Conservation (phyloP, 2,329 filamentous ascomycete species). For the Diaporthe sp. region DNA sequence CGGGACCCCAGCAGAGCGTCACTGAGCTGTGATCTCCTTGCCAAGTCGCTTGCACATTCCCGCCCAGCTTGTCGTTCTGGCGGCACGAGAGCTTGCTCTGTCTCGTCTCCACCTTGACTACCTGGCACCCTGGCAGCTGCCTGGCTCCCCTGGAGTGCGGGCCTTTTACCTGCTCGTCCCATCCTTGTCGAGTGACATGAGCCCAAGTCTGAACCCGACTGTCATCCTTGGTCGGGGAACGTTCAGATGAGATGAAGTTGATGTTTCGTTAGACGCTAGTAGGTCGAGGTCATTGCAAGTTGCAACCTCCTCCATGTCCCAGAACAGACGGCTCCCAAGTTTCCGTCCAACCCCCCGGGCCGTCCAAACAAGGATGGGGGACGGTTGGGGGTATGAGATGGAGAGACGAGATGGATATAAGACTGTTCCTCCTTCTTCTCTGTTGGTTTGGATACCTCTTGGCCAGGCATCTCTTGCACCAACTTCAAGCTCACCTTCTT, state of each 20-base stretch:
- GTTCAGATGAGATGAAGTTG: conserved; percentile 21
- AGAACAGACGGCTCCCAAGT: neutral
- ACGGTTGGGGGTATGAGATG: conserved; percentile 16
- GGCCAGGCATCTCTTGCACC: neutral
- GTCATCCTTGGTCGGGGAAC: conserved; percentile 17
- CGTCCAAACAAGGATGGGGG: conserved; percentile 25
- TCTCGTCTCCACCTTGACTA: neutral
- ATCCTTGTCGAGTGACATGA: conserved; percentile 12
- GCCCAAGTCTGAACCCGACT: conserved; percentile 11
- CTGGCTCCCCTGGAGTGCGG: neutral
- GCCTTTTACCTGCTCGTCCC: conserved; percentile 12
- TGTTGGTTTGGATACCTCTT: neutral
- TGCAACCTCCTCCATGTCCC: conserved; percentile 5
- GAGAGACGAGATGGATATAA: conserved; percentile 27
- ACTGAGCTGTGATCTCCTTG: conserved; percentile 14
- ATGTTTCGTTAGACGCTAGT: conserved; percentile 15
- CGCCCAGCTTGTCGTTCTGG: neutral
- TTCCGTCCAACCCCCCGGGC: conserved; percentile 23
- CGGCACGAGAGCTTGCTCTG: neutral
- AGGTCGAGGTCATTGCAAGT: conserved; percentile 10
- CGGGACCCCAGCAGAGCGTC: conserved; percentile 3
- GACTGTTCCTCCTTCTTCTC: neutral
- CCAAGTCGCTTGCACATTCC: conserved; percentile 23
- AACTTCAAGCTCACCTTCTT: neutral
- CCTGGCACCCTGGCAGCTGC: neutral